phyloP scores from a whole-genome alignment of 78 protist genomes.

The Chrysochromulina tobinii region DNA sequence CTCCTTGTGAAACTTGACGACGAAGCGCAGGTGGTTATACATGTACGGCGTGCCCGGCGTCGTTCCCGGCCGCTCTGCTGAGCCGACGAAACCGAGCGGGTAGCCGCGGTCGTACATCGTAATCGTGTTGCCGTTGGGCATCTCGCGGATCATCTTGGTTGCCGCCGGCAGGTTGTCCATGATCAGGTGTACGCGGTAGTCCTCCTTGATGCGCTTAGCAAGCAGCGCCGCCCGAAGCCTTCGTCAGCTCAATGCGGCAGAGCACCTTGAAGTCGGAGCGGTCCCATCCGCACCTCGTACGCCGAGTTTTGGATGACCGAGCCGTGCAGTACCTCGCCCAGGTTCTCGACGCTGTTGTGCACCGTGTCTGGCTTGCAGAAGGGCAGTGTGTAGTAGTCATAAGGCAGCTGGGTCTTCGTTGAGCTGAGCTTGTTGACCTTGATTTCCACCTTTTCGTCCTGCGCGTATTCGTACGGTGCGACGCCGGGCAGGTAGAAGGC shows the following conservation, averaged over 20 bases:
- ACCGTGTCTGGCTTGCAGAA: constrained; percentile 10
- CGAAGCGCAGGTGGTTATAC: constrained; percentile 51
- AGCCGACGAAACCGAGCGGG: constrained; percentile 34
- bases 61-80: not conserved
- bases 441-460: constrained; percentile 12
- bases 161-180: constrained; percentile 45
- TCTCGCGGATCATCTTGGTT: not conserved
- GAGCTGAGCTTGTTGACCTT: constrained; percentile 44
- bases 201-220: constrained; percentile 1
- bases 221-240: not conserved
- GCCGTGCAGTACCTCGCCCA: constrained; percentile 45
- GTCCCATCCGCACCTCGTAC: constrained; percentile 11
- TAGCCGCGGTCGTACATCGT: not conserved
- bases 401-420: constrained; percentile 15
- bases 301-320: constrained; percentile 14
- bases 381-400: constrained; percentile 34
- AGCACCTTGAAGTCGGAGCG: not conserved
- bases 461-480: constrained; percentile 15
- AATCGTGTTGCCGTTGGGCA: not conserved
- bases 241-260: not conserved
- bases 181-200: constrained; percentile 41
- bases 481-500: constrained; percentile 61
- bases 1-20: constrained; percentile 30
- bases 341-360: constrained; percentile 18
- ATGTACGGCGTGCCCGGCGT: constrained; percentile 2